Conservation (phyloP, 805 yeast species). For the Candida sakaeoensis region DNA sequence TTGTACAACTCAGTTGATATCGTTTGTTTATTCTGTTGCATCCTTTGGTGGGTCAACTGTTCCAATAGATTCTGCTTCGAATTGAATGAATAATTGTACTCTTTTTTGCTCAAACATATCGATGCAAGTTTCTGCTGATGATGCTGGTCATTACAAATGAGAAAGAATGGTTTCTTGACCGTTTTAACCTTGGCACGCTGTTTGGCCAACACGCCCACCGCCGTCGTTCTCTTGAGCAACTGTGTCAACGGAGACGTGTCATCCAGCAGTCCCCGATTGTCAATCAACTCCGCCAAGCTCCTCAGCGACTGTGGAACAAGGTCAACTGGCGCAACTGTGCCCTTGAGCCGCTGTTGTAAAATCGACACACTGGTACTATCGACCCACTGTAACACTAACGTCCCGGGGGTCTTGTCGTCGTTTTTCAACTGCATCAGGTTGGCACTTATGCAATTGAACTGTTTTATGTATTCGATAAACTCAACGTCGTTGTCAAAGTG, state of each 20-base stretch:
- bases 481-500: background rate
- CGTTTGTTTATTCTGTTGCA: conserved; percentile 13
- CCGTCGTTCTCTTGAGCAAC: conserved; percentile 25
- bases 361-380: conserved; percentile 14
- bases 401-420: background rate
- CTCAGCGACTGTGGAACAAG: background rate
- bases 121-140: conserved; percentile 30
- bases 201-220: conserved; percentile 37
- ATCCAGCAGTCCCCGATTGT: background rate
- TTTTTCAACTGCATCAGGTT: conserved; percentile 13
- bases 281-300: conserved; percentile 8
- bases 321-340: background rate
- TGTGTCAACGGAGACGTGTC: conserved; percentile 2
- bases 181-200: conserved; percentile 40
- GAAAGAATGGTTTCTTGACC: conserved; percentile 40
- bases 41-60: conserved; percentile 12
- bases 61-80: conserved; percentile 10
- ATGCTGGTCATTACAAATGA: conserved; percentile 44
- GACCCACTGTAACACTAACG: conserved; percentile 13
- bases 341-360: conserved; percentile 12
- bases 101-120: conserved; percentile 20
- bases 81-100: conserved; percentile 8
- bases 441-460: conserved; percentile 19
- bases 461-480: conserved; percentile 10
- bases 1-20: conserved; percentile 17